Conservation (phyloP, 164 flowering plant species). For the Akebia trifoliata region DNA sequence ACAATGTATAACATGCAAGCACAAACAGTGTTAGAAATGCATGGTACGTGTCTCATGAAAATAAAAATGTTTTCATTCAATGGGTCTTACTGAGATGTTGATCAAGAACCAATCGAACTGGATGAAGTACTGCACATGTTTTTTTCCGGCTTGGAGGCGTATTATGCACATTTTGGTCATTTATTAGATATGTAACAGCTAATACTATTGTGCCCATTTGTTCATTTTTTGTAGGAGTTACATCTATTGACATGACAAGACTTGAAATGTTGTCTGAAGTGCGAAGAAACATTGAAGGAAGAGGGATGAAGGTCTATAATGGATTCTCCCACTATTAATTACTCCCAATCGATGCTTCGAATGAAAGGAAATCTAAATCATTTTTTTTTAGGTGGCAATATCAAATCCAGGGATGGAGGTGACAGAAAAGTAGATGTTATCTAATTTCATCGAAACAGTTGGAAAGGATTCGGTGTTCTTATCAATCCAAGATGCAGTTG, state of each 20-base stretch:
- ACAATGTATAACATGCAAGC: no score
- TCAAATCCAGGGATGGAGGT: constrained; percentile 62
- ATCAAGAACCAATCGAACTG: no score
- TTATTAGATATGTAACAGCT: no score
- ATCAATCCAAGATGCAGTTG: constrained; percentile 53
- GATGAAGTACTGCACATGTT: no score
- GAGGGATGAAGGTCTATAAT: constrained; percentile 41
- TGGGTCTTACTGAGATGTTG: no score
- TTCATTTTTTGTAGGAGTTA: constrained; percentile 37
- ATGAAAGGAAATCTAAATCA: background rate
- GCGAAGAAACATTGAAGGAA: constrained; percentile 27
- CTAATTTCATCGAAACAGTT: constrained; percentile 42
- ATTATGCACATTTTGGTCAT: no score
- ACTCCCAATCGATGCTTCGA: background rate
- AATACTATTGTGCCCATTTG: no score
- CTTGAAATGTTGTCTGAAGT: constrained; percentile 51
- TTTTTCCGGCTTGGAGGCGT: no score
- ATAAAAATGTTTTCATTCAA: no score
- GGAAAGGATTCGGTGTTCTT: constrained; percentile 59
- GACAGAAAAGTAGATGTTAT: constrained; percentile 52
- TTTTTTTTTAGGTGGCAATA: constrained; percentile 40
- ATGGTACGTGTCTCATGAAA: no score
- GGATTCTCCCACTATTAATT: background rate
- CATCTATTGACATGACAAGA: constrained; percentile 67
- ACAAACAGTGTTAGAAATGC: no score